phyloP scores from a whole-genome alignment of 768 basidiomycete species.

The Tephrocybe sp. region DNA sequence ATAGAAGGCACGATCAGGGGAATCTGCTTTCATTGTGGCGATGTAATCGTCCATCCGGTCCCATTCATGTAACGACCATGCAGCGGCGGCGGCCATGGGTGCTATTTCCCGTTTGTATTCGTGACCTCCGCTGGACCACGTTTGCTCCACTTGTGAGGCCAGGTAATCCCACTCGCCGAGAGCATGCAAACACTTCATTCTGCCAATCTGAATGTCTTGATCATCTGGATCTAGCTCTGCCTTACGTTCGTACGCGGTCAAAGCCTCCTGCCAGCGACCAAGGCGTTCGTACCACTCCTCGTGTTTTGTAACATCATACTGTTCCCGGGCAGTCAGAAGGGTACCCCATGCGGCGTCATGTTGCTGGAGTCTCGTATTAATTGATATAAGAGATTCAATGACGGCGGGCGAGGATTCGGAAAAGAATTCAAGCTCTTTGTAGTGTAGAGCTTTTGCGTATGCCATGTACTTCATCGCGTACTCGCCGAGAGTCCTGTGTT shows the following conservation, averaged over 20 bases:
- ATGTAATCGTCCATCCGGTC: conserved; percentile 98
- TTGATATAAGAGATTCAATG: conserved; percentile 91
- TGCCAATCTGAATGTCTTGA: conserved; percentile 78
- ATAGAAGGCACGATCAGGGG: conserved; percentile 93
- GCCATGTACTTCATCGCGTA: conserved; percentile 92
- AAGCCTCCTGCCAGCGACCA: conserved; percentile 93
- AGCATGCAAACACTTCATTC: conserved; percentile 95
- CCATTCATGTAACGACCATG: conserved; percentile 97
- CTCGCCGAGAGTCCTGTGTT: conserved; percentile 88
- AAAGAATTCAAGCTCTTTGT: conserved; percentile 97
- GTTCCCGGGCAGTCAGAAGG: conserved; percentile 82
- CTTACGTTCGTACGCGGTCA: conserved; percentile 80
- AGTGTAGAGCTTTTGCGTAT: conserved; percentile 96
- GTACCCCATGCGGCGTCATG: conserved; percentile 99
- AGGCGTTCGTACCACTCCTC: conserved; percentile 99
- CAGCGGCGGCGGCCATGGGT: conserved; percentile 94
- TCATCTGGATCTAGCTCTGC: conserved; percentile 71
- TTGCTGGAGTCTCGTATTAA: conserved; percentile 95
- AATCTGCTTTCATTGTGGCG: conserved; percentile 86
- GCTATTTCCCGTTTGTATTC: conserved; percentile 91
- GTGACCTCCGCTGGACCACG: conserved; percentile 79
- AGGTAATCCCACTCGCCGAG: conserved; percentile 97
- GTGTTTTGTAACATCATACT: conserved; percentile 87
- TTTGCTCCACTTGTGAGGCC: conserved; percentile 79
- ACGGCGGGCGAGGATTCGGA: conserved; percentile 86